Evolutionary conservation across 352 stramenopile genomes (phyloP).

Genomic region (Phytophthora colocasiae): DNA sequence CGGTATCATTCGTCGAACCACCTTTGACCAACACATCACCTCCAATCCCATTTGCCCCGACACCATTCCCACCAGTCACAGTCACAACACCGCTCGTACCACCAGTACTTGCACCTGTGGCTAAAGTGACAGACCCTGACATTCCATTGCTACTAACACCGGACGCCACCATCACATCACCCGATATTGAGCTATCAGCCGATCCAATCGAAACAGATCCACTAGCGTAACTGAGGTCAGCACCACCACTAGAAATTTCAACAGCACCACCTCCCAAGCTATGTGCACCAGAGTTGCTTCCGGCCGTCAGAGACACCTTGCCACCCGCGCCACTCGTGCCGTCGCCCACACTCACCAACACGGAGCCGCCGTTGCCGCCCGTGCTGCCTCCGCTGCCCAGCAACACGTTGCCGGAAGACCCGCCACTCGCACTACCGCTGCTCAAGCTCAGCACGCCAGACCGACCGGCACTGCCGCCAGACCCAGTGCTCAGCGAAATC

Average conservation of each 20-base stretch:
- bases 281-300: not conserved
- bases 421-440: slow-evolving; percentile 14
- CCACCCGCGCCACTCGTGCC: slow-evolving; percentile 14
- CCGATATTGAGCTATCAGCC: slow-evolving; percentile 8
- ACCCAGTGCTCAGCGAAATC: slow-evolving; percentile 26
- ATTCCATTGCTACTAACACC: slow-evolving; percentile 15
- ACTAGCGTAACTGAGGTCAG: slow-evolving; percentile 13
- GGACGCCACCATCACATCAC: not conserved
- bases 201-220: slow-evolving; percentile 40
- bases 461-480: slow-evolving; percentile 11
- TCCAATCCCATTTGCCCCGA: not conserved
- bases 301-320: slow-evolving; percentile 24
- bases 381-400: slow-evolving; percentile 21
- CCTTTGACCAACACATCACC: slow-evolving; percentile 7
- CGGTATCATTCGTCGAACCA: not conserved
- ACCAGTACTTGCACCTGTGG: slow-evolving; percentile 37
- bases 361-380: slow-evolving; percentile 29
- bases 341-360: slow-evolving; percentile 26
- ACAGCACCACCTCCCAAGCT: slow-evolving; percentile 5
- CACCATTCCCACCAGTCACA: not conserved
- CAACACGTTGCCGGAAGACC: slow-evolving; percentile 19
- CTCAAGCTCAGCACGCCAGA: slow-evolving; percentile 15
- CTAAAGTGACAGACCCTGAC: slow-evolving; percentile 39
- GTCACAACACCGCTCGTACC: slow-evolving; percentile 4
- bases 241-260: slow-evolving; percentile 8